Base-by-base conservation (phyloP, 495 filamentous ascomycete species). In the Tuber microsphaerosporum region DNA sequence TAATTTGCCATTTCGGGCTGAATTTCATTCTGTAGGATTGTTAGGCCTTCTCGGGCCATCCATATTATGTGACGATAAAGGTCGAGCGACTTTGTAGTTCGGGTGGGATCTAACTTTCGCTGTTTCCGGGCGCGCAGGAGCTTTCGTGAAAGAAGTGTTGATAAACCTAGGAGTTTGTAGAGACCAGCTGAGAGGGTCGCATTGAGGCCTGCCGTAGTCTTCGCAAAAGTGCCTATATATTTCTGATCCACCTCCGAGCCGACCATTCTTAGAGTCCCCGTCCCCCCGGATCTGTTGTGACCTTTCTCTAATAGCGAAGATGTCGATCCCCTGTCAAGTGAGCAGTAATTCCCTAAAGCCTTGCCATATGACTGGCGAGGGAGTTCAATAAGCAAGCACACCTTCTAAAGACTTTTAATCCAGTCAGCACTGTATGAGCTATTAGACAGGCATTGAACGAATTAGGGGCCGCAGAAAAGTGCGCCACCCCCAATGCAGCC, bases 171-270 rank as follows among this genome's bases (percentile, higher is more conserved):
- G 69, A 98, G 88, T 84, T 93, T 94, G 85, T 93, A 97, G 70
- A 99, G 88, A 81, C 91, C 91, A 22, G 89, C 86, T 20, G 93
- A 91, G 65, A 98, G 89, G 17, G 91, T 89, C 8, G 56, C 41
- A 81, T 92, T 93, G 79, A 91, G 88, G 68, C 87, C 84, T 79
- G 89, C 87, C 76, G 91, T 93, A 48, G 88, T 86, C 83, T 89
- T 91, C 78, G 95, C 94, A 79, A 96, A 91, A 80, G 89, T 89
- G 83, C 92, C 93, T 79, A 99, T 87, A 84, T 94, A 97, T 85
- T 97, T 98, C 86, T 97, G 93, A 84, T 98, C 95, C 69, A 98
- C 92, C 84, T 97, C 93, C 70, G 93, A 94, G 83, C 93, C 94
- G 84, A 96, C 94, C 95, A 97, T 98, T 20, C 39, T 75, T 61